These are phyloP conservation scores for Agarophyton chilense DNA, from an alignment of 23 red algal species.

Conservation along the genomic window DNA sequence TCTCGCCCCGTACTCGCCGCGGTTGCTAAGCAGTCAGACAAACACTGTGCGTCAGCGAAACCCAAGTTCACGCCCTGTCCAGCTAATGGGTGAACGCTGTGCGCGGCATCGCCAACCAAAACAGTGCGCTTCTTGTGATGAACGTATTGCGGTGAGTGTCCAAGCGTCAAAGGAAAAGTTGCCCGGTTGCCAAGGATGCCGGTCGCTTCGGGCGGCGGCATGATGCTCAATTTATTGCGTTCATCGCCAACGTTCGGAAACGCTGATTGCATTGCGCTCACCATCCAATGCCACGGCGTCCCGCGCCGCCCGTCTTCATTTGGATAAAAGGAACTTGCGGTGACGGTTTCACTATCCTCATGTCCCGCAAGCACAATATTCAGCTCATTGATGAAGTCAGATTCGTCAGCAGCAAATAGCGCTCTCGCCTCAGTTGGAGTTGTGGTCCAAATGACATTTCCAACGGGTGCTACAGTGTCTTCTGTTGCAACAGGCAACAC, in stretches of 20 bases:
- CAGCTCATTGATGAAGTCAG: conserved; percentile 78
- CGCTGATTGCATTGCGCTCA: neutral
- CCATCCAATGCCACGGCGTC: neutral
- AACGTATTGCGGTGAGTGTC: conserved; percentile 64
- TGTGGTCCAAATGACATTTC: conserved; percentile 93
- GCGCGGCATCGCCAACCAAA: conserved; percentile 96
- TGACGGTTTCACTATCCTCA: conserved; percentile 6
- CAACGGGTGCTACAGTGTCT: conserved; percentile 29
- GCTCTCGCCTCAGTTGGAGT: conserved; percentile 76
- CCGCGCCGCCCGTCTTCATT: neutral
- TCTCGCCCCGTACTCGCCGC: conserved; percentile 69
- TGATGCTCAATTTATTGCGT: neutral
- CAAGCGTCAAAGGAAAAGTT: conserved; percentile 69
- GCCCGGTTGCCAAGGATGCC: conserved; percentile 33
- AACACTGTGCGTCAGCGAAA: conserved; percentile 74
- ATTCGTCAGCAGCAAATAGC: conserved; percentile 40
- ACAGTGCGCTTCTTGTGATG: conserved; percentile 62
- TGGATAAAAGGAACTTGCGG: conserved; percentile 6
- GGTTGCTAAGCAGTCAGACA: conserved; percentile 50
- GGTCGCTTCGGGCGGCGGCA: conserved; percentile 18
- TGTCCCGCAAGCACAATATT: conserved; percentile 55
- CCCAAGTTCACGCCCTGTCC: conserved; percentile 99
- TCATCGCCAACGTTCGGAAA: neutral
- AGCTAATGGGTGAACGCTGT: conserved; percentile 93
- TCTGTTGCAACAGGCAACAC: conserved; percentile 78